Conservation (phyloP, 2,329 filamentous ascomycete genomes). For the Colletotrichum sp. region DNA sequence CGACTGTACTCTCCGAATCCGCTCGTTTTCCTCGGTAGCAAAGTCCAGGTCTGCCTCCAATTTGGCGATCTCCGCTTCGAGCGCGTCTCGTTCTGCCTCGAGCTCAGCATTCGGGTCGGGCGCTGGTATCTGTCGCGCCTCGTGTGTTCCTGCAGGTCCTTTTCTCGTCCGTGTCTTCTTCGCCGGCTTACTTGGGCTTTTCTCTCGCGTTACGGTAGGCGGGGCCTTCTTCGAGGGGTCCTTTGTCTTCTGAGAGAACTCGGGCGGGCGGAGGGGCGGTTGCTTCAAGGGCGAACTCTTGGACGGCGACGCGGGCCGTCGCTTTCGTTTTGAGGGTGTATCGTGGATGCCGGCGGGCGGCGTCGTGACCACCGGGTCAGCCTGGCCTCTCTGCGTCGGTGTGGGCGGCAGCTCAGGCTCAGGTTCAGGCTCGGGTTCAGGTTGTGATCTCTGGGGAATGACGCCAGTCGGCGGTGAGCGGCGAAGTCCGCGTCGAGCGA, state of each 20-base stretch:
- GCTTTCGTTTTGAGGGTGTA: slow-evolving; percentile 57
- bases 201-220: not conserved
- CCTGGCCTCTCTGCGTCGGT: slow-evolving; percentile 50
- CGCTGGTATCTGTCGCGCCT: slow-evolving; percentile 46
- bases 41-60: slow-evolving; percentile 65
- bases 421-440: slow-evolving; percentile 4
- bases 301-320: slow-evolving; percentile 39
- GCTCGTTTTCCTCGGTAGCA: slow-evolving; percentile 63
- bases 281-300: slow-evolving; percentile 58
- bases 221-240: slow-evolving; percentile 21
- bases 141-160: slow-evolving; percentile 28
- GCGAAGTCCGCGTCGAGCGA: slow-evolving; percentile 39
- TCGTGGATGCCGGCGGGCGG: slow-evolving; percentile 65
- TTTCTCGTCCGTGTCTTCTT: not conserved
- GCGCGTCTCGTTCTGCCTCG: slow-evolving; percentile 54
- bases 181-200: not conserved
- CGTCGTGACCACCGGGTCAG: slow-evolving; percentile 58
- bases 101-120: slow-evolving; percentile 52
- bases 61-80: slow-evolving; percentile 60
- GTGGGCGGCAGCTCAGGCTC: slow-evolving; percentile 71
- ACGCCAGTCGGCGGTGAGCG: slow-evolving; percentile 37
- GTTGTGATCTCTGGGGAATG: not conserved
- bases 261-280: slow-evolving; percentile 35
- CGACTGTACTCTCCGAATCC: slow-evolving; percentile 47
- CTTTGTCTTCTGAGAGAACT: not conserved